Conservation (phyloP, 257 asterid species). For the Solanum appendiculatum region DNA sequence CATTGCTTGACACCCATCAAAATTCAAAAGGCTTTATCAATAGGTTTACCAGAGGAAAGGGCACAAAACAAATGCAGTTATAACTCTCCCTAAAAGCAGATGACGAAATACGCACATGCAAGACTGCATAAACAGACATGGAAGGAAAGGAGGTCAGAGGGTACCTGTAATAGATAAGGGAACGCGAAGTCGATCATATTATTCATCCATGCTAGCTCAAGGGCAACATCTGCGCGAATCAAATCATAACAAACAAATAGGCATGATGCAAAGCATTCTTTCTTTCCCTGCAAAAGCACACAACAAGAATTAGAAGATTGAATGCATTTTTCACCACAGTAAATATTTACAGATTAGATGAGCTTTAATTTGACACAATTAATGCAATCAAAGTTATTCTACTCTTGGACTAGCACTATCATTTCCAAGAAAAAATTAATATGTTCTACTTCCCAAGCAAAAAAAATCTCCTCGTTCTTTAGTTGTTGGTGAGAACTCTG, state of each 20-base stretch:
- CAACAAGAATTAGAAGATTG: background rate
- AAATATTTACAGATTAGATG: background rate
- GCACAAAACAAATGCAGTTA: background rate
- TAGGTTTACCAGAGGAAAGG: background rate
- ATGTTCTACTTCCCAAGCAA: background rate
- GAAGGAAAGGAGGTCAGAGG: background rate
- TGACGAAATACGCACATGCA: background rate
- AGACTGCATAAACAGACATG: background rate
- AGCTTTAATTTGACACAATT: background rate
- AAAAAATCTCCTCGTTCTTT: background rate
- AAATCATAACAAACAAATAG: conserved; percentile 95
- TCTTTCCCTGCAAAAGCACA: conserved; percentile 74
- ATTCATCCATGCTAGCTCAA: conserved; percentile 97
- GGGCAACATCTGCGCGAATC: conserved; percentile 93
- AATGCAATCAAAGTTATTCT: background rate
- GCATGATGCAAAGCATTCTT: conserved; percentile 98
- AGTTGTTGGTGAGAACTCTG: background rate
- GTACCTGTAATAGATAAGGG: conserved; percentile 94
- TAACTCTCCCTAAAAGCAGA: background rate
- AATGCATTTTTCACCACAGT: background rate
- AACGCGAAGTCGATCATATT: conserved; percentile 93
- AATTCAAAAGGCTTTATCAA: background rate
- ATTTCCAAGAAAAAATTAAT: background rate
- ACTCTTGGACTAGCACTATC: background rate
- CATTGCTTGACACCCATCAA: background rate